Base-by-base conservation (phyloP, 2,329 filamentous ascomycete species). In the Fusarium sambucinum region DNA sequence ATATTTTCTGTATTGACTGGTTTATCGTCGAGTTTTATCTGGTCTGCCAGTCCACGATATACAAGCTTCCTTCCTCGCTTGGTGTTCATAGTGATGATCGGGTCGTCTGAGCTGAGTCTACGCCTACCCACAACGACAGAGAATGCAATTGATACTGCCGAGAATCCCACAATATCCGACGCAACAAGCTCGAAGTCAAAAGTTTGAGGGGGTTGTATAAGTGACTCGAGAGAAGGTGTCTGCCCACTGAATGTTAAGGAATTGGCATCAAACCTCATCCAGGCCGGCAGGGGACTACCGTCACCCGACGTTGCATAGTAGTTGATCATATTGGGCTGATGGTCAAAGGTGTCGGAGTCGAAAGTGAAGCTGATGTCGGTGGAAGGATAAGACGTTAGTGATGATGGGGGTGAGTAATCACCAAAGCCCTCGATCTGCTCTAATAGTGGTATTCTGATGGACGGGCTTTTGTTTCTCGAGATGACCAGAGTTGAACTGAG, bases 241-340 rank as follows among this genome's bases (percentile, higher is more conserved):
- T 80, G 86, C 25, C 94, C 94, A 1, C 86, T 87, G 72, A 97
- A 96, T 1, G 84, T 84, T 38, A 97, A 80, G 1, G 79, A 83
- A 3, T 76, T 76, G 1, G 85, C 75, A 70, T 96, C 86, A 73
- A 97, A 97, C n/a, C 81, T 81, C 44, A 97, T 82, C 94, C 94
- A 97, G 1, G 93, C 90, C 21, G 94, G 94, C 35, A 97, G 81
- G 35, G 94, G 93, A n/a, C 91, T 92, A 73, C 92, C 92, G 73
- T 95, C 87, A 7, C 83, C 84, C 6, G 92, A 91, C 5, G 91
- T 89, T 11, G 92, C 92, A 75, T 96, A 95, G 77, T 94, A 97
- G 59, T 88, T 87, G 51, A 89, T 83, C 17, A 79, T 80, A 12
- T 81, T 79, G 5, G 78, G 78, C 5, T 83, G 80, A 41, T 85